Conservation (phyloP, 148 eudicot species). For the Cornus suecica region DNA sequence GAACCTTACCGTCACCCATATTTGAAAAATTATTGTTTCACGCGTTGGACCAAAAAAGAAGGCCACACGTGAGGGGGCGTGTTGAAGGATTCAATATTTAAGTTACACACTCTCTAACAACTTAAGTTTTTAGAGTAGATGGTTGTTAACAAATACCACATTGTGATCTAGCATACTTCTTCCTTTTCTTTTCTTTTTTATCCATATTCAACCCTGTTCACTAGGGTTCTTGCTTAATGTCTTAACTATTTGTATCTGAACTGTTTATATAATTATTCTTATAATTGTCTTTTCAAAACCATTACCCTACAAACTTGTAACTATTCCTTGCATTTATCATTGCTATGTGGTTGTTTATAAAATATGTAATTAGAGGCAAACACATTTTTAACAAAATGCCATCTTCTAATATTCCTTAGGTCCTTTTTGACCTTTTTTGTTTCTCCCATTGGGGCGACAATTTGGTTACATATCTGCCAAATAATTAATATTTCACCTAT, state of each 20-base stretch:
- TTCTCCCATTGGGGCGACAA: neutral
- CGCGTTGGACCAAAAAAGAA: too few relatives aligned
- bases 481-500: neutral
- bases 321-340: too few relatives aligned
- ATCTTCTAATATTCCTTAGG: neutral
- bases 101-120: too few relatives aligned
- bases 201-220: neutral
- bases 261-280: neutral
- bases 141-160: neutral
- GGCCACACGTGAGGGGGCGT: too few relatives aligned
- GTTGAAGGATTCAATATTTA: too few relatives aligned
- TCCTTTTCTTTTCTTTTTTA: too few relatives aligned
- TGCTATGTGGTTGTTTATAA: neutral
- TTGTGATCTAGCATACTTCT: neutral
- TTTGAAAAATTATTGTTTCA: too few relatives aligned
- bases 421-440: neutral
- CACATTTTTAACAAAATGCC: neutral
- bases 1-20: too few relatives aligned
- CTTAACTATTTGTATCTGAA: neutral
- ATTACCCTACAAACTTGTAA: neutral
- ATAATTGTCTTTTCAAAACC: neutral
- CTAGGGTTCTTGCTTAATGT: neutral
- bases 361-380: neutral
- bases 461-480: neutral
- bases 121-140: too few relatives aligned